Percentiles rank a stretch among this genome's conserved stretches.
Conservation (phyloP, 176 grass and related monocot species). For the Thinopyrum elongatum region DNA sequence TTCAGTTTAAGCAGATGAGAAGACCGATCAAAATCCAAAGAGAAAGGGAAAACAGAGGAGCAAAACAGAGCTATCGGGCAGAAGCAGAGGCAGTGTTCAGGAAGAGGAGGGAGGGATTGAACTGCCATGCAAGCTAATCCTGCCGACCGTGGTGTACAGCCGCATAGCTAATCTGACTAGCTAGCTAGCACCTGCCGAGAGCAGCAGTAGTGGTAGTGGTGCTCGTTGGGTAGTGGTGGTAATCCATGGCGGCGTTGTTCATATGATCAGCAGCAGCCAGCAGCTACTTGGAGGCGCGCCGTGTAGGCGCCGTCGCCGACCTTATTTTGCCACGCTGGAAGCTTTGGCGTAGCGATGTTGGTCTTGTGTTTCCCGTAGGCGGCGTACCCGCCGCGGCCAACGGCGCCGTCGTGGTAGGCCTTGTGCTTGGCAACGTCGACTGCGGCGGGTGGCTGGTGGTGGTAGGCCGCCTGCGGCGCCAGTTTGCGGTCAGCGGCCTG, state of each 20-base stretch:
- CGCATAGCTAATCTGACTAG: too few relatives aligned
- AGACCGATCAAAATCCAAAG: background rate
- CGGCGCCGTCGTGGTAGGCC: too few relatives aligned
- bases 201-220: background rate
- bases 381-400: too few relatives aligned
- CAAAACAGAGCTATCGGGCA: background rate
- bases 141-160: too few relatives aligned
- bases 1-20: background rate
- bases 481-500: too few relatives aligned
- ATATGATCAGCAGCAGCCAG: too few relatives aligned
- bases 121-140: background rate
- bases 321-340: background rate
- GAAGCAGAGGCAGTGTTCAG: background rate
- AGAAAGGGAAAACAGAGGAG: background rate
- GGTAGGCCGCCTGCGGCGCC: too few relatives aligned
- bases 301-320: background rate
- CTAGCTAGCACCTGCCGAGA: background rate
- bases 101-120: background rate
- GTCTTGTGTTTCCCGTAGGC: background rate
- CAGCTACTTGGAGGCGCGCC: background rate
- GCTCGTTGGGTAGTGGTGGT: background rate
- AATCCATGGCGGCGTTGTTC: too few relatives aligned
- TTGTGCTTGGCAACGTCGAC: too few relatives aligned
- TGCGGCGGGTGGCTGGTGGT: too few relatives aligned
- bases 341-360: background rate